phyloP scores from a whole-genome alignment of 2,329 filamentous ascomycete species.

The Ustulina deusta region DNA sequence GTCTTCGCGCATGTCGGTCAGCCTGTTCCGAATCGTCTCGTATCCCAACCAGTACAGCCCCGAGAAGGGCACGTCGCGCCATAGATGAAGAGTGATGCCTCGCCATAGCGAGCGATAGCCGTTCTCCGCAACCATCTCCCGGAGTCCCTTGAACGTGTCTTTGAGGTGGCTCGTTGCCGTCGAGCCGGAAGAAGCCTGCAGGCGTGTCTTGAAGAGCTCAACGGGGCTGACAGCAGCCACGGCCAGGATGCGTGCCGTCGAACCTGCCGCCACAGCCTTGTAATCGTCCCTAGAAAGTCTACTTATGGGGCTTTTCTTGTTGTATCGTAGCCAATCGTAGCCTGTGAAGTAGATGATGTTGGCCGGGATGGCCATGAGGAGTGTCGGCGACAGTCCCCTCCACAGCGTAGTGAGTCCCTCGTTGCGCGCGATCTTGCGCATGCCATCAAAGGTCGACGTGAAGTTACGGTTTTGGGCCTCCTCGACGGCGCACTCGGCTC shows the following conservation, averaged over 20 bases:
- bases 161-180: constrained; percentile 77
- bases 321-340: constrained; percentile 91
- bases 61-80: constrained; percentile 97
- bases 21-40: constrained; percentile 78
- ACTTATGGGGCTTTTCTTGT: constrained; percentile 77
- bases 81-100: constrained; percentile 88
- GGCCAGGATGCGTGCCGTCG: constrained; percentile 80
- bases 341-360: constrained; percentile 99
- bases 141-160: constrained; percentile 80
- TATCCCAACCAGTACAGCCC: constrained; percentile 99
- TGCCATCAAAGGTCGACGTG: constrained; percentile 89
- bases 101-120: constrained; percentile 91
- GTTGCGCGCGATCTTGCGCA: constrained; percentile 94
- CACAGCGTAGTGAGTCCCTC: constrained; percentile 89
- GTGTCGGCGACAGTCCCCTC: constrained; percentile 92
- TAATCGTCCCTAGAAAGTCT: constrained; percentile 74
- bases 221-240: constrained; percentile 88
- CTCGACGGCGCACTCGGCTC: constrained; percentile 84
- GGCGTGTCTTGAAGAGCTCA: constrained; percentile 91
- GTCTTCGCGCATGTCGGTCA: constrained; percentile 76
- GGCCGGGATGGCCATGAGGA: constrained; percentile 92
- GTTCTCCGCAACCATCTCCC: constrained; percentile 80
- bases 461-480: constrained; percentile 86
- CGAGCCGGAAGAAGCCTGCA: constrained; percentile 79
- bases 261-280: constrained; percentile 83